These are phyloP conservation scores for Forsythia suspensa DNA, from an alignment of 257 asterid genomes.

Conservation along the genomic window DNA sequence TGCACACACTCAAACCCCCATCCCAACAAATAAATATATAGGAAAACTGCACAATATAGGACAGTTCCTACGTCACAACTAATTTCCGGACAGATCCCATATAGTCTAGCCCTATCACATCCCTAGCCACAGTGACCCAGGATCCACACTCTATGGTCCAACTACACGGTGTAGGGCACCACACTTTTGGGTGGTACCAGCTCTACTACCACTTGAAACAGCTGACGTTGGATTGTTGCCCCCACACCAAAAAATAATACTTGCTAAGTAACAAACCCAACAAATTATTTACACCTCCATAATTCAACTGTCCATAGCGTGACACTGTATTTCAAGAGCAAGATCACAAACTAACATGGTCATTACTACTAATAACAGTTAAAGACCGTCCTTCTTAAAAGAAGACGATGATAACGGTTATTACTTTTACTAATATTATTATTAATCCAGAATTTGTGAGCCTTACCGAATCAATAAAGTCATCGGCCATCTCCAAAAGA, in stretches of 20 bases:
- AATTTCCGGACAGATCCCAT: background rate
- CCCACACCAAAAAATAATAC: background rate
- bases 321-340: background rate
- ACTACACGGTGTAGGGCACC: background rate
- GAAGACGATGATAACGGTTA: too few relatives aligned
- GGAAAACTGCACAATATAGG: background rate
- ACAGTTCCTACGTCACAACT: background rate
- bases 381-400: too few relatives aligned
- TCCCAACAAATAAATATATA: background rate
- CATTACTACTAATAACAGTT: too few relatives aligned
- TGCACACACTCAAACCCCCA: background rate
- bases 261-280: slow-evolving; percentile 3
- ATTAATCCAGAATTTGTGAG: slow-evolving; percentile 6
- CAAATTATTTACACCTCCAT: background rate
- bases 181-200: background rate
- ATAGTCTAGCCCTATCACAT: background rate
- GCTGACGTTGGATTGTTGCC: slow-evolving; percentile 4
- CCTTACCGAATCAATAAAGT: slow-evolving; percentile 84
- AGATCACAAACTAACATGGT: too few relatives aligned
- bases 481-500: slow-evolving; percentile 80
- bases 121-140: background rate
- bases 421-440: background rate
- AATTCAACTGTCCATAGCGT: background rate
- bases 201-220: background rate
- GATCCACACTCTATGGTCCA: background rate